Percentiles rank a stretch among this genome's conserved stretches.
Conservation (phyloP, 129 eudicot genomes). For the Saposhnikovia divaricata region DNA sequence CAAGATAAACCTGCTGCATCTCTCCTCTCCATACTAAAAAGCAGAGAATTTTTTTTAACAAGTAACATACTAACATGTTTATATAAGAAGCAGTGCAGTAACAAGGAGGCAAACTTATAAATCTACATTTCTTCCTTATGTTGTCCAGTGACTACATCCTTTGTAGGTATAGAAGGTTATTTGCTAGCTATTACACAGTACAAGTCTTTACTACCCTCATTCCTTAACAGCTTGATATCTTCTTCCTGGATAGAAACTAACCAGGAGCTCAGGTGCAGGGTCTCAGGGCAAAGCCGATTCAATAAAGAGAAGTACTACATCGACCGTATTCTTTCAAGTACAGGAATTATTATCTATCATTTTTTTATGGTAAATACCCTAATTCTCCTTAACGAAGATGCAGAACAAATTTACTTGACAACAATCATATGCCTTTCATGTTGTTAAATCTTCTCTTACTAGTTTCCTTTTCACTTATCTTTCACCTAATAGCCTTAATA, state of each 20-base stretch:
- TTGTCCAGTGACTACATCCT: too few species aligned
- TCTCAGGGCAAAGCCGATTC: neutral
- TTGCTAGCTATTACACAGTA: too few species aligned
- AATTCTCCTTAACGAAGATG: neutral
- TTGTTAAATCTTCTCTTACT: neutral
- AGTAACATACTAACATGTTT: neutral
- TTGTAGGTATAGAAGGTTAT: too few species aligned
- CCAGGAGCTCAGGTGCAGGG: neutral
- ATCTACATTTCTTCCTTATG: too few species aligned
- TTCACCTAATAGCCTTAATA: neutral
- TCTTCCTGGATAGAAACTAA: neutral
- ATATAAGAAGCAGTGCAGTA: neutral
- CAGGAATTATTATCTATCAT: neutral
- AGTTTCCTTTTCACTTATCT: neutral
- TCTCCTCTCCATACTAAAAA: slow-evolving; percentile 71
- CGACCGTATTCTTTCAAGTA: neutral
- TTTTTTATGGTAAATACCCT: neutral
- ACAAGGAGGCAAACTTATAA: too few species aligned
- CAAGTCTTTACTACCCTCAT: too few species aligned
- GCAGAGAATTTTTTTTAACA: neutral
- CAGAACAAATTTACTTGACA: neutral
- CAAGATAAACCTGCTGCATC: slow-evolving; percentile 69
- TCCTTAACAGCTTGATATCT: neutral
- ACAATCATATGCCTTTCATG: neutral
- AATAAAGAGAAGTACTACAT: too few species aligned